A percentile compares a stretch with the other conserved stretches of the same genome.
These are phyloP conservation scores for Tetrapisispora taiwanensis DNA, from an alignment of 805 yeast species.

Conservation along the genomic window DNA sequence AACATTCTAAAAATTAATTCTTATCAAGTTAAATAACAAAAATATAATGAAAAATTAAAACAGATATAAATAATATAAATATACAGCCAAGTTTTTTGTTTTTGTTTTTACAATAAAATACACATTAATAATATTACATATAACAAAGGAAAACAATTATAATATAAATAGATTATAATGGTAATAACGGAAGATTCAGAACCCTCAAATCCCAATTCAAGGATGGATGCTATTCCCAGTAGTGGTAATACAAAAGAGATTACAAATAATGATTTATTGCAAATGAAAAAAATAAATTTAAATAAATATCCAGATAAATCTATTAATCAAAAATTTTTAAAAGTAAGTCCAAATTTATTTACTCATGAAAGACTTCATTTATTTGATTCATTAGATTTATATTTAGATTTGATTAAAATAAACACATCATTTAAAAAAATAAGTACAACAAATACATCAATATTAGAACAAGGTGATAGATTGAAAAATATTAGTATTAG, in stretches of 20 bases:
- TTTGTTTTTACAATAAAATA: too few species aligned
- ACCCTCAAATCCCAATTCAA: neutral
- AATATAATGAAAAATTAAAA: too few species aligned
- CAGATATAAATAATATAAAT: too few species aligned
- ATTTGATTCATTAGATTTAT: conserved; percentile 25
- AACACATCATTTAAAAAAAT: conserved; percentile 5
- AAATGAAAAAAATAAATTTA: neutral
- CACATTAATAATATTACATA: too few species aligned
- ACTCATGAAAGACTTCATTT: conserved; percentile 23
- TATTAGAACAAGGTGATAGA: conserved; percentile 27
- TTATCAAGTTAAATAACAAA: too few species aligned
- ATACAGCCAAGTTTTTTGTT: too few species aligned
- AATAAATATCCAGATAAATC: neutral
- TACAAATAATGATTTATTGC: neutral
- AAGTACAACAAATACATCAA: neutral
- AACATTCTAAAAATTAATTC: too few species aligned
- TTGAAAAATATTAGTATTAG: conserved; percentile 28
- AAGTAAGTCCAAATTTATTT: conserved; percentile 26
- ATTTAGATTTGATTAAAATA: conserved; percentile 20
- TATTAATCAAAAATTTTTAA: conserved; percentile 13
- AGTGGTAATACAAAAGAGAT: neutral
- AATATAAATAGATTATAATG: neutral
- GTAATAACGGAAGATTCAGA: neutral
- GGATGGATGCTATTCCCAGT: neutral
- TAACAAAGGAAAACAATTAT: too few species aligned